Evolutionary conservation across 345 rosid species (phyloP).

Genomic region (Lepidium didymum): DNA sequence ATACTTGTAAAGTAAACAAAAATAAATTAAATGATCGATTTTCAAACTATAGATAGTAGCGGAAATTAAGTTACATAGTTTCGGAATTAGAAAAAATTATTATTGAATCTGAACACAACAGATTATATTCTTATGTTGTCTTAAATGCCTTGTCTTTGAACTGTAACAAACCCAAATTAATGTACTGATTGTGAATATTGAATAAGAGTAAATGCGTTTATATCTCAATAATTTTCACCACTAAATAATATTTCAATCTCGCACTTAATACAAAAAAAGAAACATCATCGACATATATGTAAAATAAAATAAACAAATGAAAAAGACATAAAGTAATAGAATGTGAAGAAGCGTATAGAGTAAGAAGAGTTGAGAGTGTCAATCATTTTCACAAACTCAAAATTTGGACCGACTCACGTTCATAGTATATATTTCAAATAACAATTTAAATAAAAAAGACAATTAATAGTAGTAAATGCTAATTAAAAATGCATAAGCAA

Average conservation of each 20-base stretch:
- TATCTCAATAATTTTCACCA: constrained; percentile 3
- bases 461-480: too few species aligned
- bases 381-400: constrained; percentile 63
- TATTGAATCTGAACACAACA: too few species aligned
- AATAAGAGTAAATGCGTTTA: neutral
- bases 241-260: neutral
- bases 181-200: neutral
- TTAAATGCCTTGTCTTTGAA: constrained; percentile 5
- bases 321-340: neutral
- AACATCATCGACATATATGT: neutral
- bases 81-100: neutral
- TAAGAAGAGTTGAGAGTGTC: constrained; percentile 31
- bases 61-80: neutral
- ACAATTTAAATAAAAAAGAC: neutral
- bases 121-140: neutral
- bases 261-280: neutral
- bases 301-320: neutral
- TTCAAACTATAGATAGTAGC: neutral
- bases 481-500: too few species aligned
- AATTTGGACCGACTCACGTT: constrained; percentile 44
- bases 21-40: neutral
- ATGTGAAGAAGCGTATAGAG: constrained; percentile 11
- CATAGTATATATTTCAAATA: neutral
- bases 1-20: neutral
- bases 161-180: constrained; percentile 16